Evolutionary conservation across 345 rosid genomes (phyloP).

Genomic region (Combretum micranthum): DNA sequence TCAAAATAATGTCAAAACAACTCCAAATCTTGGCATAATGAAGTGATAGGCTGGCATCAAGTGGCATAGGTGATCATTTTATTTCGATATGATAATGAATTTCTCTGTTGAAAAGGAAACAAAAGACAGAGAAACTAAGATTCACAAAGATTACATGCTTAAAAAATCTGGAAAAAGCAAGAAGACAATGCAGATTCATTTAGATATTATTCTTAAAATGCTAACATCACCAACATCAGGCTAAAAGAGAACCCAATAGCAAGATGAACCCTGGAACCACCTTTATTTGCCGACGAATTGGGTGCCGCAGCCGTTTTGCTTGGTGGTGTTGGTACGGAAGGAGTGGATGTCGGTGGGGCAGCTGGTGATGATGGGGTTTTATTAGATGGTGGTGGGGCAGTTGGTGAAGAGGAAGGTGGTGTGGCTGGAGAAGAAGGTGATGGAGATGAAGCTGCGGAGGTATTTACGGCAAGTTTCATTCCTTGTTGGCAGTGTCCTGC

Average conservation of each 20-base stretch:
- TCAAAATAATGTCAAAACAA: too few relatives aligned
- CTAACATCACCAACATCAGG: constrained; percentile 1
- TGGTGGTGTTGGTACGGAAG: background rate
- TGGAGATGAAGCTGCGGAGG: constrained; percentile 27
- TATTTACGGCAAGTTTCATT: constrained; percentile 61
- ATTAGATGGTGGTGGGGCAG: background rate
- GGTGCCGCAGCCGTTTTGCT: constrained; percentile 1
- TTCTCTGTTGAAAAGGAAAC: too few relatives aligned
- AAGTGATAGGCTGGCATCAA: too few relatives aligned
- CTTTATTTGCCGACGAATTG: constrained; percentile 2
- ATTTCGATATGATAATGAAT: too few relatives aligned
- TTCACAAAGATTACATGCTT: background rate
- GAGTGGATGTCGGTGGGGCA: constrained; percentile 7
- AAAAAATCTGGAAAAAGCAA: background rate
- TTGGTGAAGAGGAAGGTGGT: constrained; percentile 17
- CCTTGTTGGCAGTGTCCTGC: constrained; percentile 64
- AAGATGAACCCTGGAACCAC: background rate
- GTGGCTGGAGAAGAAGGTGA: constrained; percentile 16
- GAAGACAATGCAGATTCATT: background rate
- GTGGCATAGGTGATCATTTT: too few relatives aligned
- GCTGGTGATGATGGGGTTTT: constrained; percentile 14
- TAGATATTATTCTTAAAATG: background rate
- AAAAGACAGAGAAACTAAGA: too few relatives aligned
- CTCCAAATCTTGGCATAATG: too few relatives aligned
- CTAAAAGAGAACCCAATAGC: constrained; percentile 1